Percentiles rank a stretch among this genome's conserved stretches.
These are phyloP conservation scores for Scedosporium aurantiacum DNA, from an alignment of 2,329 filamentous ascomycete genomes.

Conservation along the genomic window DNA sequence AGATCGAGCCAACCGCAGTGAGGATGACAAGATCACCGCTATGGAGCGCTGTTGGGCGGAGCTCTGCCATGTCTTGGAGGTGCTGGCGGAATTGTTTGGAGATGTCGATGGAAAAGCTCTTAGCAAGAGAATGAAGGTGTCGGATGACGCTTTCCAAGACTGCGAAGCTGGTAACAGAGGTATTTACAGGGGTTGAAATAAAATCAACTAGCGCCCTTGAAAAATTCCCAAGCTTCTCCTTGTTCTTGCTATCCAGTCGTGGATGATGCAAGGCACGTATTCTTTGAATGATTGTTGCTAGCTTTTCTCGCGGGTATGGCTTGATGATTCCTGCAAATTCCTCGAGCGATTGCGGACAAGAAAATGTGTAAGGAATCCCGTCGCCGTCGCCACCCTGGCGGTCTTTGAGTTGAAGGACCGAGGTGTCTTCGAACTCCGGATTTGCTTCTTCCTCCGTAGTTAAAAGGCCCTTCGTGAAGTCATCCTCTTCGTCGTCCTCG, in stretches of 20 bases:
- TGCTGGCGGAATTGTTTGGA: conserved; percentile 67
- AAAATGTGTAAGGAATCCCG: conserved; percentile 70
- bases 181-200: conserved; percentile 35
- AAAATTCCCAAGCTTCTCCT: conserved; percentile 64
- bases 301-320: conserved; percentile 48
- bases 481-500: conserved; percentile 40
- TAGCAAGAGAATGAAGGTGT: conserved; percentile 85
- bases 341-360: conserved; percentile 67
- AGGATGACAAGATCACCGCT: conserved; percentile 71
- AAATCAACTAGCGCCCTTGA: conserved; percentile 54
- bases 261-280: conserved; percentile 90
- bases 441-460: conserved; percentile 45
- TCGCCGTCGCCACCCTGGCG: conserved; percentile 34
- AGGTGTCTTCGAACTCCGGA: conserved; percentile 36
- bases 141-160: conserved; percentile 72
- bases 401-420: conserved; percentile 23
- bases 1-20: conserved; percentile 72
- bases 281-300: conserved; percentile 73
- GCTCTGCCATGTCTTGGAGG: conserved; percentile 43
- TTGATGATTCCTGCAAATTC: conserved; percentile 61
- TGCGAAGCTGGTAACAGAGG: conserved; percentile 40
- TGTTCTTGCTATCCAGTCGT: conserved; percentile 75
- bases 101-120: conserved; percentile 71
- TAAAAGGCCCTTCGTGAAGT: conserved; percentile 61
- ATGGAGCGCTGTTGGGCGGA: conserved; percentile 39